Evolutionary conservation across 345 rosid species (phyloP).

Genomic region (Psidium friedrichsthalianum): DNA sequence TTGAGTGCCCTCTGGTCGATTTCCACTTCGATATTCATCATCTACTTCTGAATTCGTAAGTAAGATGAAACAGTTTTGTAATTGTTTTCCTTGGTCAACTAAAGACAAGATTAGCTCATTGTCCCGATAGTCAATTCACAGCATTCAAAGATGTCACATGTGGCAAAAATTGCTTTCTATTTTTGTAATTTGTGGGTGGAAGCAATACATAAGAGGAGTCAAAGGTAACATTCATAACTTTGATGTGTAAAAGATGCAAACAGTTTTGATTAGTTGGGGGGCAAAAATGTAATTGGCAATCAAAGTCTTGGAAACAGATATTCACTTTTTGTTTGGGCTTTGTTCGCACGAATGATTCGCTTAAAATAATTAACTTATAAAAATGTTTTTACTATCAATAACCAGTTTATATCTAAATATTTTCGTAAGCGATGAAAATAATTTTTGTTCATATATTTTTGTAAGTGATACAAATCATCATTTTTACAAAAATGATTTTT

Average conservation of each 20-base stretch:
- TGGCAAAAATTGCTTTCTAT: background rate
- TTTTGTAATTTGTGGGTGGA: background rate
- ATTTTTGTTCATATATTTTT: background rate
- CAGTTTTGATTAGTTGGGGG: background rate
- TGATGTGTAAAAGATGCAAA: background rate
- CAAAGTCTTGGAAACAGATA: background rate
- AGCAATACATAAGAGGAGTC: background rate
- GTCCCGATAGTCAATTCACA: background rate
- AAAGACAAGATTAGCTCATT: background rate
- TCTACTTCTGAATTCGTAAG: background rate
- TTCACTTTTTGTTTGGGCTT: too few relatives aligned
- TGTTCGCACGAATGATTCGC: background rate
- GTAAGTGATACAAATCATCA: background rate
- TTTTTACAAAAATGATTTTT: too few relatives aligned
- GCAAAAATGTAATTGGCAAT: background rate
- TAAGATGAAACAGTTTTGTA: background rate
- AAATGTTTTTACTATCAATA: accelerated
- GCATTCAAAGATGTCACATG: background rate
- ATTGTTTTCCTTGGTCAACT: background rate
- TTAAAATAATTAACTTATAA: background rate
- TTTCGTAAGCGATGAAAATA: background rate
- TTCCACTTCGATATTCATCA: background rate
- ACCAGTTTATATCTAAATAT: background rate
- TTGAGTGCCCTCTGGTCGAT: background rate
- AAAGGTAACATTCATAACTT: background rate